Conservation (phyloP, 2,329 filamentous ascomycete species). For the Fusarium sp. region DNA sequence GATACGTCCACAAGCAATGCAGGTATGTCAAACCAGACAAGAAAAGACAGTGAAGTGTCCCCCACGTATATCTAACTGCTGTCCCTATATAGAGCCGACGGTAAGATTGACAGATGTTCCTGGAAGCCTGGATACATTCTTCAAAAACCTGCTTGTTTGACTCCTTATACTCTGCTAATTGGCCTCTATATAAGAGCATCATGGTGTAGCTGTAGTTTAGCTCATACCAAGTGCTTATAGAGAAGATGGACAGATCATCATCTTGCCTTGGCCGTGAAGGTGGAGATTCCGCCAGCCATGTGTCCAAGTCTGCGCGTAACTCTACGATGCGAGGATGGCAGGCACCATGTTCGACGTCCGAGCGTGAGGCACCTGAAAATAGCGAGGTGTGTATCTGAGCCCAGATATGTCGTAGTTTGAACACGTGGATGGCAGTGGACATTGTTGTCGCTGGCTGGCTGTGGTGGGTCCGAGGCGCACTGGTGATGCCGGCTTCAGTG, state of each 20-base stretch:
- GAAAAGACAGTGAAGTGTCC: constrained; percentile 13
- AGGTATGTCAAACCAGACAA: constrained; percentile 19
- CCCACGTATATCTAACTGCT: constrained; percentile 19
- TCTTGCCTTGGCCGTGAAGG: not conserved
- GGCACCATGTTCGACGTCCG: not conserved
- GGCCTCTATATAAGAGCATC: constrained; percentile 36
- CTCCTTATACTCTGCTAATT: constrained; percentile 28
- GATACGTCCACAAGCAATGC: constrained; percentile 49
- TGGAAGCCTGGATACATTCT: constrained; percentile 30
- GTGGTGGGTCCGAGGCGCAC: not conserved
- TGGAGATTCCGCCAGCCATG: not conserved
- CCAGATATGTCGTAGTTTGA: constrained; percentile 8
- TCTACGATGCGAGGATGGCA: not conserved
- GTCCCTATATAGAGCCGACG: constrained; percentile 32
- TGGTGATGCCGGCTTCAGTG: not conserved
- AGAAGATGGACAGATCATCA: not conserved
- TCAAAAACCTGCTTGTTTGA: constrained; percentile 32
- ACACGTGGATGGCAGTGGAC: constrained; percentile 12
- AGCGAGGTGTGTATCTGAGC: constrained; percentile 10
- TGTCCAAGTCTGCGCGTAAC: not conserved
- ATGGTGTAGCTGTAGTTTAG: constrained; percentile 34
- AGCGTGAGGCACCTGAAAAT: not conserved
- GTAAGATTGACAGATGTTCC: constrained; percentile 27
- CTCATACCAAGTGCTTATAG: not conserved
- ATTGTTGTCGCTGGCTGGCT: constrained; percentile 4